A percentile compares a stretch with the other conserved stretches of the same genome.
These are phyloP conservation scores for Adansonia gregorii DNA, from an alignment of 441 rosid genomes.

Conservation along the genomic window DNA sequence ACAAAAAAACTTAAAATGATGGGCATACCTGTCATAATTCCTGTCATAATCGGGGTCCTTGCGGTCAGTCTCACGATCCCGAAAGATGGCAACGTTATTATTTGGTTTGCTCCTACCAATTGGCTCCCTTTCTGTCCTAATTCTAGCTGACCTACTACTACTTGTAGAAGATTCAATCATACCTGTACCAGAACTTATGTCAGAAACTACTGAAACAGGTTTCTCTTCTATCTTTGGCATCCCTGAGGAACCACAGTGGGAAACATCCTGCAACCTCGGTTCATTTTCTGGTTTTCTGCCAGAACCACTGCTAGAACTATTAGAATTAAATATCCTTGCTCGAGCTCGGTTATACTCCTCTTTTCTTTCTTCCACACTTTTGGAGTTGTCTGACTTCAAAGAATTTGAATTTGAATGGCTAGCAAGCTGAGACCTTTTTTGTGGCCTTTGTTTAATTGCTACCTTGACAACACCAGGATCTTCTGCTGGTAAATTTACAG, in stretches of 20 bases:
- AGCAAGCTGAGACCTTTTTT: slow-evolving; percentile 45
- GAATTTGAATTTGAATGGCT: slow-evolving; percentile 49
- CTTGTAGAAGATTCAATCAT: slow-evolving; percentile 58
- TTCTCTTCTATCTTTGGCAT: slow-evolving; percentile 54
- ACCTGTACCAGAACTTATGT: slow-evolving; percentile 48
- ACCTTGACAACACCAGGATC: slow-evolving; percentile 60
- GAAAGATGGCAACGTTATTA: slow-evolving; percentile 76
- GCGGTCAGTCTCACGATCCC: slow-evolving; percentile 78
- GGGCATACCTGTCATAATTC: slow-evolving; percentile 66
- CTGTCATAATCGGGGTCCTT: slow-evolving; percentile 88
- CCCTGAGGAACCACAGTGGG: slow-evolving; percentile 44
- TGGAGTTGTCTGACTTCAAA: slow-evolving; percentile 51
- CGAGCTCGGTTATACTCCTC: slow-evolving; percentile 87
- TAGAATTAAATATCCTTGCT: slow-evolving; percentile 72
- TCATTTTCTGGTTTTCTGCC: slow-evolving; percentile 37
- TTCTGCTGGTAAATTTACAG: slow-evolving; percentile 65
- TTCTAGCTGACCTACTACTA: slow-evolving; percentile 56
- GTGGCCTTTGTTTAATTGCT: slow-evolving; percentile 83
- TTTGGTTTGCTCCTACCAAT: slow-evolving; percentile 56
- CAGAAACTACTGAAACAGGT: slow-evolving; percentile 44
- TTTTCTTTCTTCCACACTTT: slow-evolving; percentile 85
- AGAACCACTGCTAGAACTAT: slow-evolving; percentile 31
- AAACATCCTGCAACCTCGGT: slow-evolving; percentile 49
- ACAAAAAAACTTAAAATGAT: slow-evolving; percentile 9
- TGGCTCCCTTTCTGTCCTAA: slow-evolving; percentile 70